Conservation (phyloP, 2,329 filamentous ascomycete species). For the Microcyclosporella mali region DNA sequence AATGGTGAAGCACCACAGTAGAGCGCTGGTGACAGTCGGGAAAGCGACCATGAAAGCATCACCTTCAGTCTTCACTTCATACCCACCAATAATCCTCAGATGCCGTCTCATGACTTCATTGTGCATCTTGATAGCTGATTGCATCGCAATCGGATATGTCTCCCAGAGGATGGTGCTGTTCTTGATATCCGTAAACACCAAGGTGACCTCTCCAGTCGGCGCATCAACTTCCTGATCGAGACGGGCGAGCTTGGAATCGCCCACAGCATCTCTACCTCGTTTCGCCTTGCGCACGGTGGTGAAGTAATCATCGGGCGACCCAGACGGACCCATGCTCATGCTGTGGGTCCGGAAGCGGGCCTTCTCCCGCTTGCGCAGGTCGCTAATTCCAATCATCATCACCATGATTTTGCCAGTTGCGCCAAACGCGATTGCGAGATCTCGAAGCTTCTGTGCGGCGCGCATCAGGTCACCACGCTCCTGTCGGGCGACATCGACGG, state of each 20-base stretch:
- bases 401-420: constrained; percentile 96
- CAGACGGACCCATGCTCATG: constrained; percentile 75
- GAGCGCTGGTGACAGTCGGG: constrained; percentile 85
- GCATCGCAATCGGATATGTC: constrained; percentile 89
- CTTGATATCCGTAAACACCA: constrained; percentile 99
- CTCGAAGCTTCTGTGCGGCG: constrained; percentile 86
- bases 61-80: constrained; percentile 99
- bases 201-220: constrained; percentile 80
- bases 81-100: constrained; percentile 86
- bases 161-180: constrained; percentile 96
- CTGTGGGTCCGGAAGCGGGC: constrained; percentile 71
- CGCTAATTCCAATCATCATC: constrained; percentile 92
- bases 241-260: constrained; percentile 79
- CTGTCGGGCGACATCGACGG: constrained; percentile 82
- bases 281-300: constrained; percentile 60
- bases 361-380: constrained; percentile 79
- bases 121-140: constrained; percentile 92
- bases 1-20: constrained; percentile 94
- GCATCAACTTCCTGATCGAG: constrained; percentile 87
- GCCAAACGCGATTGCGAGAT: constrained; percentile 92
- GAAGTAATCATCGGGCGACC: constrained; percentile 65
- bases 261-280: constrained; percentile 51
- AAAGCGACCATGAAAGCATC: constrained; percentile 99
- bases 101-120: constrained; percentile 96
- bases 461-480: constrained; percentile 89